phyloP scores from a whole-genome alignment of 495 filamentous ascomycete species.

The Aspergillus sclerotiicarbonarius region DNA sequence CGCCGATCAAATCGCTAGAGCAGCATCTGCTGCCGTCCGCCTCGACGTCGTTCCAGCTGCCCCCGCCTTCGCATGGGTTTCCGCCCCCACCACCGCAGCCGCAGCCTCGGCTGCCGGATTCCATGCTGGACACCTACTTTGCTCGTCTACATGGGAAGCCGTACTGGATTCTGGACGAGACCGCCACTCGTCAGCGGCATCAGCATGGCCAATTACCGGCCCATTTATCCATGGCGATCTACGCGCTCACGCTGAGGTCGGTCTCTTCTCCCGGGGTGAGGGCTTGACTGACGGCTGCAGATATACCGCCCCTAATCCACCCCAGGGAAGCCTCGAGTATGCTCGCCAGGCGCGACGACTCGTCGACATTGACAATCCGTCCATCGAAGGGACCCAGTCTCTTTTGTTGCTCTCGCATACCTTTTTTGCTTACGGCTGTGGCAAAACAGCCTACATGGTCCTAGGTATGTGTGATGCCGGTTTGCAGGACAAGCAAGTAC shows the following conservation, averaged over 20 bases:
- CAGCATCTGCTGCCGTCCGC: conserved; percentile 10
- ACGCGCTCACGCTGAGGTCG: conserved; percentile 57
- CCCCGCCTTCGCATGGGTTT: conserved; percentile 3
- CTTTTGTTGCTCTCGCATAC: conserved; percentile 73
- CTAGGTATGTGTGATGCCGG: conserved; percentile 52
- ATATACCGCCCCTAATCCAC: conserved; percentile 46
- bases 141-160: conserved; percentile 73
- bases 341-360: conserved; percentile 62
- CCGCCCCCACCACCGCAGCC: conserved; percentile 30
- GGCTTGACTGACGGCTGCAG: conserved; percentile 33
- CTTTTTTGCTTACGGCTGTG: conserved; percentile 72
- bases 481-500: neutral
- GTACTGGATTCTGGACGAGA: conserved; percentile 74
- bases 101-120: conserved; percentile 47
- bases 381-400: conserved; percentile 70
- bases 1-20: conserved; percentile 20
- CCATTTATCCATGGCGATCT: conserved; percentile 67
- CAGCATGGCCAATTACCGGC: conserved; percentile 63
- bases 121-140: conserved; percentile 75
- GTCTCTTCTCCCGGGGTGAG: neutral
- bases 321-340: conserved; percentile 57
- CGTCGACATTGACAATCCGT: conserved; percentile 76
- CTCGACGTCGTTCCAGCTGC: neutral
- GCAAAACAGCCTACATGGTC: conserved; percentile 84
- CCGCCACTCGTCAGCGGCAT: conserved; percentile 62